Percentiles rank a stretch among this genome's conserved stretches.
Evolutionary conservation across 1,139 yeast genomes (phyloP).

Genomic region (Lodderomyces oxycetoniae): DNA sequence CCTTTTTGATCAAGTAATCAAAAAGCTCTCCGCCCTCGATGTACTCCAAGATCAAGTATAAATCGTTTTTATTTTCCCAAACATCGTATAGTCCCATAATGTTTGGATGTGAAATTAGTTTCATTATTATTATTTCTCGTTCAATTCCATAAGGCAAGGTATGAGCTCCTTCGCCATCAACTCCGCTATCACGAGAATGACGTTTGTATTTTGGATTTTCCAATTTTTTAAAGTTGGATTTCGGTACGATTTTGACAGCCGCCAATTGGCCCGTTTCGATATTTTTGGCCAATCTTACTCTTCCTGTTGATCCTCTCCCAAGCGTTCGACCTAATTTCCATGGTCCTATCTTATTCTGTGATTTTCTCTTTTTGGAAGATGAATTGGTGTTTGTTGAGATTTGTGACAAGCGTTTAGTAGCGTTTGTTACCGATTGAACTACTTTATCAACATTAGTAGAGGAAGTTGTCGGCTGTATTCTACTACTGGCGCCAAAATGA

Average conservation of each 20-base stretch:
- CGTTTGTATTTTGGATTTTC: slow-evolving; percentile 45
- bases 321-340: slow-evolving; percentile 94
- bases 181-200: slow-evolving; percentile 8
- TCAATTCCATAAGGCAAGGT: slow-evolving; percentile 90
- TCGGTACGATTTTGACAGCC: slow-evolving; percentile 95
- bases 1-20: slow-evolving; percentile 83
- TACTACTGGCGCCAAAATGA: neutral
- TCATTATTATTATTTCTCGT: slow-evolving; percentile 91
- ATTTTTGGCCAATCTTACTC: slow-evolving; percentile 89
- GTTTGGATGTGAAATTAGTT: slow-evolving; percentile 86
- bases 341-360: slow-evolving; percentile 83
- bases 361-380: slow-evolving; percentile 47
- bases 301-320: slow-evolving; percentile 93
- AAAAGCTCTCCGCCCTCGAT: slow-evolving; percentile 97
- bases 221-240: slow-evolving; percentile 57
- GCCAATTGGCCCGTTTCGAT: slow-evolving; percentile 82
- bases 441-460: slow-evolving; percentile 41
- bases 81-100: slow-evolving; percentile 96
- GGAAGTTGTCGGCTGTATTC: slow-evolving; percentile 11
- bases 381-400: slow-evolving; percentile 52
- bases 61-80: slow-evolving; percentile 95
- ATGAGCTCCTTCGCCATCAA: slow-evolving; percentile 37
- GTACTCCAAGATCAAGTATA: slow-evolving; percentile 87
- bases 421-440: slow-evolving; percentile 55
- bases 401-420: slow-evolving; percentile 60